Evolutionary conservation across 2,329 filamentous ascomycete species (phyloP), one percentile per base, ranked within the genome.

Genomic region (Alternaria angustiovoidea): DNA sequence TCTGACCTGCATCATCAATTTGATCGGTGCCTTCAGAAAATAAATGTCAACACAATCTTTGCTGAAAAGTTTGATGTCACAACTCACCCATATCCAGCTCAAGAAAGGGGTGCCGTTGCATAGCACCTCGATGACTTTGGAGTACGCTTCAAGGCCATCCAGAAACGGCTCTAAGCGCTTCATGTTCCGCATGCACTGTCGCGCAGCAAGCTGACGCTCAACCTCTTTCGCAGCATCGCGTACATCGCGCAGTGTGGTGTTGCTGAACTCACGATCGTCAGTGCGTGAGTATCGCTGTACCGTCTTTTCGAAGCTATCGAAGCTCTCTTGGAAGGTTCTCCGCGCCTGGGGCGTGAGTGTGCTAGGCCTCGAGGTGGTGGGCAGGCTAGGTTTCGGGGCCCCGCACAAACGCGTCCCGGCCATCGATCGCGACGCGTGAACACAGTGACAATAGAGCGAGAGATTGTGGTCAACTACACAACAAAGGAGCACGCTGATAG

Each of bases 381-480:
- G 14, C 1, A 12, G 2, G 14, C 32, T 14, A 5, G 28, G 28
- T 30, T 30, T 30, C 9, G 28, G 28, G 0, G 28, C 28, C 28
- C 28, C 28, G 28, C 28, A 9, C 4, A 5, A 30, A 11, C 11
- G 28, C 28, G 28, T 30, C 2, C 28, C 28, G 4, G 28, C 28
- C 28, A 30, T 30, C 5, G 11, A 30, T 30, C 28, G 28, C 28
- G 28, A 4, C 28, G 11, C 28, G 28, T 30, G 9, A 11, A 30
- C 28, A 11, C 28, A 30, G 9, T 30, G 28, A 2, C 11, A 0
- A 11, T 1, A 0, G 0, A 11, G 28, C 8, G 3, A 30, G 28
- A 0, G 2, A 30, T 30, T 5, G 28, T 30, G 4, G 28, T 30
- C 28, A 30, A 12, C 4, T 5, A 5, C 0, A 6, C 22, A 24